These are phyloP conservation scores for Bimuria novae-zelandiae DNA, from an alignment of 2,329 filamentous ascomycete genomes.

Conservation along the genomic window DNA sequence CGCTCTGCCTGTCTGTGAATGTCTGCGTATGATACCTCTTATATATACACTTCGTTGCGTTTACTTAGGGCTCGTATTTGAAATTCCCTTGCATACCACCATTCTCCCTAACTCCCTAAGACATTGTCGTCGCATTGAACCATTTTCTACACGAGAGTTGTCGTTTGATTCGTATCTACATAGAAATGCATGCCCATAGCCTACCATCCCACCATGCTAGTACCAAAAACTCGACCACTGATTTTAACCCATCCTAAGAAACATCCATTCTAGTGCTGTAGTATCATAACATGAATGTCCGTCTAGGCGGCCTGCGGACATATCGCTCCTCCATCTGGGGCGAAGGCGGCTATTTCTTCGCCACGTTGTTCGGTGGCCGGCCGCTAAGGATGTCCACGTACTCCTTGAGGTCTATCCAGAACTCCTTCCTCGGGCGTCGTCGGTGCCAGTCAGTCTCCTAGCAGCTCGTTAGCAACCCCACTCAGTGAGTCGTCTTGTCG, in stretches of 20 bases:
- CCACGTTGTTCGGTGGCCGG: slow-evolving; percentile 6
- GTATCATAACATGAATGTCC: background rate
- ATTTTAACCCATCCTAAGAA: background rate
- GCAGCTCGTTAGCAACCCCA: background rate
- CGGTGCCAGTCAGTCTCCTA: slow-evolving; percentile 91
- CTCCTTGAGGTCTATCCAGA: slow-evolving; percentile 81
- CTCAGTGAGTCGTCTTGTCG: no score
- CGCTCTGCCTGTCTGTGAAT: background rate
- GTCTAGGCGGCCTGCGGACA: background rate
- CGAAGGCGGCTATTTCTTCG: background rate
- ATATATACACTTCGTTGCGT: background rate
- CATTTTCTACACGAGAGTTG: background rate
- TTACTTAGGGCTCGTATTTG: background rate
- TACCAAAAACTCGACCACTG: no score
- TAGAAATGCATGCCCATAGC: background rate
- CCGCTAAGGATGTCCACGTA: slow-evolving; percentile 86
- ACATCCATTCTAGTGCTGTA: background rate
- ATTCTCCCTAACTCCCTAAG: background rate
- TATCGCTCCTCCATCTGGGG: background rate
- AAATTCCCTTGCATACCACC: background rate
- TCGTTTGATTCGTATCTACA: background rate
- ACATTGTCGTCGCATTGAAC: background rate
- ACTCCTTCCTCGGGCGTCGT: slow-evolving; percentile 79
- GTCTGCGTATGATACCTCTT: slow-evolving; percentile 7
- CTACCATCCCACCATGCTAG: no score